Percentiles rank a stretch among this genome's conserved stretches.
phyloP scores from a whole-genome alignment of 2,329 filamentous ascomycete species.

The Ophiostoma montium region DNA sequence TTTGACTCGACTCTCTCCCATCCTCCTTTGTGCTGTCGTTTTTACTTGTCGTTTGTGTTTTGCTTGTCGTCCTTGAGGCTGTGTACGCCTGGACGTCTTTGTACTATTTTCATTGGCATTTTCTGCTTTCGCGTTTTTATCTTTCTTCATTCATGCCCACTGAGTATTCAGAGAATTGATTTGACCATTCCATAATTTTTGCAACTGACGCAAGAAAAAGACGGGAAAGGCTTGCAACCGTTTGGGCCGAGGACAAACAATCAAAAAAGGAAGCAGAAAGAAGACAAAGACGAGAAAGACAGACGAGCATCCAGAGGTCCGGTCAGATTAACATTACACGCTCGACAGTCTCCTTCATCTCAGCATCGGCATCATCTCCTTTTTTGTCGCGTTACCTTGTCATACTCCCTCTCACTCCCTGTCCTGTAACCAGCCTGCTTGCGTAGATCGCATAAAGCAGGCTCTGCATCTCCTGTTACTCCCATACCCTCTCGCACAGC shows the following conservation, averaged over 20 bases:
- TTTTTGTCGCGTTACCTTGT: not conserved
- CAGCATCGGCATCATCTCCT: not conserved
- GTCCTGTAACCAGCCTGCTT: not conserved
- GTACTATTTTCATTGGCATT: slow-evolving; percentile 1
- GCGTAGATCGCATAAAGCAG: slow-evolving; percentile 5
- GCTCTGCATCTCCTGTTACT: not conserved
- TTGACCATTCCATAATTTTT: slow-evolving; percentile 14
- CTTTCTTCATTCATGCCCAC: slow-evolving; percentile 3
- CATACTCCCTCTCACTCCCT: not conserved
- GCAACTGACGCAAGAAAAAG: slow-evolving; percentile 20
- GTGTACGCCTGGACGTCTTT: not conserved
- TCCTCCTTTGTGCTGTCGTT: not conserved
- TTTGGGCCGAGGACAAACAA: not conserved
- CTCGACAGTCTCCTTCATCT: not conserved
- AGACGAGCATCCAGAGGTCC: not conserved
- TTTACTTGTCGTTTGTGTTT: not conserved
- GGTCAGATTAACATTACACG: not conserved
- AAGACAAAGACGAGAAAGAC: not conserved
- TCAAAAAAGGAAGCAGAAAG: not conserved
- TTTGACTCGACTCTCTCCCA: not conserved
- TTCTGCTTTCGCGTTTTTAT: not conserved
- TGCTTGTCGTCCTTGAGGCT: not conserved
- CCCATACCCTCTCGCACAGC: not conserved
- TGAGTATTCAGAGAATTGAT: slow-evolving; percentile 15
- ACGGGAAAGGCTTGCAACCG: not conserved